Conservation (phyloP, 768 basidiomycete species). For the Amanita subjunquillea region DNA sequence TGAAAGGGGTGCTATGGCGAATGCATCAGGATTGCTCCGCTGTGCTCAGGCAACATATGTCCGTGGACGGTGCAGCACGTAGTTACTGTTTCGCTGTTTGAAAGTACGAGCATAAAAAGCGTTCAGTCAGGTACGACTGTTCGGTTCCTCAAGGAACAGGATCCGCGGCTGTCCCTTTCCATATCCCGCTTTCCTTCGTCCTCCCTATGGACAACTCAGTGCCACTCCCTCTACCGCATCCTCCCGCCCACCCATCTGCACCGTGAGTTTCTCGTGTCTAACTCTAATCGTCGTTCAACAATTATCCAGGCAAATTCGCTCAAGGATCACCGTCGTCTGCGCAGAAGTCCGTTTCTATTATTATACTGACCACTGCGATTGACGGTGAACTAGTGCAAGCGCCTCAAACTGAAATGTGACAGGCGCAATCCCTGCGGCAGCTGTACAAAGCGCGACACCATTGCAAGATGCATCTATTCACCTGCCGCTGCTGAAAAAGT, state of each 20-base stretch:
- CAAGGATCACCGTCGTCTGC: slow-evolving; percentile 72
- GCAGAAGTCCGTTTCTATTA: slow-evolving; percentile 44
- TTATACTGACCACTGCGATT: slow-evolving; percentile 2
- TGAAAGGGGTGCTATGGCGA: too few species aligned
- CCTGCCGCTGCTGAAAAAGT: slow-evolving; percentile 82
- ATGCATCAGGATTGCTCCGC: too few species aligned
- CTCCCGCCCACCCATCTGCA: neutral
- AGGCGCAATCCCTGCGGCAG: slow-evolving; percentile 66
- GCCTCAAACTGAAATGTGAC: slow-evolving; percentile 81
- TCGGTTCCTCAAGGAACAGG: neutral
- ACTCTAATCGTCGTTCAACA: neutral
- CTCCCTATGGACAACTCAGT: slow-evolving; percentile 1
- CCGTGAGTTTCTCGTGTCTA: slow-evolving; percentile 12
- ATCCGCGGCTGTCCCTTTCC: neutral
- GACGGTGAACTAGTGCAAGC: slow-evolving; percentile 55
- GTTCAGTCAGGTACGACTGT: neutral
- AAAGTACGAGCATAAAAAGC: neutral
- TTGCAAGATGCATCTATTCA: slow-evolving; percentile 64
- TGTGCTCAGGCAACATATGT: too few species aligned
- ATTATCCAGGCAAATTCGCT: slow-evolving; percentile 49
- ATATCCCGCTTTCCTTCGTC: slow-evolving; percentile 2
- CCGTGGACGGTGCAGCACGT: too few species aligned
- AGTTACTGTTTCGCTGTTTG: neutral
- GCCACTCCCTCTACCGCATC: neutral
- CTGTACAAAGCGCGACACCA: slow-evolving; percentile 72